Evolutionary conservation across 2,329 filamentous ascomycete species (phyloP).

Genomic region (Colletotrichum spinosum): DNA sequence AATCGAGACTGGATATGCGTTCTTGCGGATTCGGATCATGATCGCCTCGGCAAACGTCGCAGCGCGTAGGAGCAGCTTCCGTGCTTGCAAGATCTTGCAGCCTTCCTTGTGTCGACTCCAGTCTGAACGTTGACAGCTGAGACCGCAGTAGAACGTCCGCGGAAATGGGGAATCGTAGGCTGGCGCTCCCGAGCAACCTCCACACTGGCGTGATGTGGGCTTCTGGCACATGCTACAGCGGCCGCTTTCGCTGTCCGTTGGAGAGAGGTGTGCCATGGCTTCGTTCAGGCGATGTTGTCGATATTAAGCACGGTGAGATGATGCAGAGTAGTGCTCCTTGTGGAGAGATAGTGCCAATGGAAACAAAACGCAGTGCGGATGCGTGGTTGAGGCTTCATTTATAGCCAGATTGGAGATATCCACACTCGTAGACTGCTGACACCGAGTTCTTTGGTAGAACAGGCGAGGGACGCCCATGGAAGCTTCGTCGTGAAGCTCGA

Average conservation of each 20-base stretch:
- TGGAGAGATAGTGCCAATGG: no score
- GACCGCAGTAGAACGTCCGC: background rate
- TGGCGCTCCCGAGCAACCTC: background rate
- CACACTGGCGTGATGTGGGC: background rate
- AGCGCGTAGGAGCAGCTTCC: background rate
- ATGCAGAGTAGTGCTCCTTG: conserved; percentile 16
- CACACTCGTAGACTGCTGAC: no score
- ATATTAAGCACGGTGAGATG: conserved; percentile 37
- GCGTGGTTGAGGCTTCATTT: no score
- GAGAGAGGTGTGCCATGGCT: no score
- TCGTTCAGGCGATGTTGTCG: conserved; percentile 21
- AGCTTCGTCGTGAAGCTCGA: no score
- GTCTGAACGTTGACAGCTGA: background rate
- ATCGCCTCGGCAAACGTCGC: background rate
- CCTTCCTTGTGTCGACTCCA: background rate
- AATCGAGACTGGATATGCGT: background rate
- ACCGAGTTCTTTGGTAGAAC: no score
- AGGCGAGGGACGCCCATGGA: no score
- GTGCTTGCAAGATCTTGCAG: background rate
- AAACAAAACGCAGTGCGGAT: no score
- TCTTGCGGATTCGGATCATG: background rate
- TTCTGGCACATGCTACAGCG: background rate
- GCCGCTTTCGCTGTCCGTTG: background rate
- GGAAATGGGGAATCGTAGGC: background rate
- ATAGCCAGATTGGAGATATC: no score